These are phyloP conservation scores for Coemansia nantahalensis DNA, from an alignment of 192 early-diverging fungal genomes.

Conservation along the genomic window DNA sequence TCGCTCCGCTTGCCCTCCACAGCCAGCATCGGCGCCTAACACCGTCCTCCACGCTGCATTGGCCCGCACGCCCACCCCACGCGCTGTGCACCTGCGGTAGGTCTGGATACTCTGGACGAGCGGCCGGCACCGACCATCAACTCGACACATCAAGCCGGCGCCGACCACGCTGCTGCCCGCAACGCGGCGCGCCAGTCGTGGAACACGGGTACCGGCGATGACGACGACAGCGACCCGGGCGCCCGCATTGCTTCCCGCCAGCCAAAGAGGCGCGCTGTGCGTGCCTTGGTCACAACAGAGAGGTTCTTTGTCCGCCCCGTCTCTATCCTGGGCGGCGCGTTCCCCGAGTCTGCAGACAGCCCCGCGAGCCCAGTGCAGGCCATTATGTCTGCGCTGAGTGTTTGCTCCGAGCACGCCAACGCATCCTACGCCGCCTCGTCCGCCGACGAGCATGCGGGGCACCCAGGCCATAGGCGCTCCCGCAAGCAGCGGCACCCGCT, in stretches of 20 bases:
- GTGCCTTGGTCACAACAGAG: conserved; percentile 24
- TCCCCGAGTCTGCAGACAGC: background rate
- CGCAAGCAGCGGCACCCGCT: background rate
- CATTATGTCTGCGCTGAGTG: conserved; percentile 25
- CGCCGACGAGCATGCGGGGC: conserved; percentile 10
- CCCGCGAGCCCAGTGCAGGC: conserved; percentile 23
- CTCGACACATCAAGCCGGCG: background rate
- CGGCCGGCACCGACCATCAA: conserved; percentile 8
- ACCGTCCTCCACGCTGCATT: too few species aligned
- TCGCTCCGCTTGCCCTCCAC: too few species aligned
- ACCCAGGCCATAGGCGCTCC: background rate
- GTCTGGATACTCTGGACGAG: conserved; percentile 14
- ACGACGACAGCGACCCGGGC: background rate
- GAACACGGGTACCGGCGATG: conserved; percentile 37
- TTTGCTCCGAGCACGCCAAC: conserved; percentile 8
- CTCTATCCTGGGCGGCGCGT: conserved; percentile 1
- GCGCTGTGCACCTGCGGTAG: background rate
- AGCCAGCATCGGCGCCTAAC: too few species aligned
- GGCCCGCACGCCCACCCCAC: too few species aligned
- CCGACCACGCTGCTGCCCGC: background rate
- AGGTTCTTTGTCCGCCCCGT: conserved; percentile 35
- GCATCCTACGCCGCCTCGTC: conserved; percentile 29
- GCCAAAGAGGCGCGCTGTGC: conserved; percentile 31
- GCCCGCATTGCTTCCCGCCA: conserved; percentile 22
- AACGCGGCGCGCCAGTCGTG: conserved; percentile 30